A percentile compares a stretch with the other conserved stretches of the same genome.
Evolutionary conservation across 2,329 filamentous ascomycete genomes (phyloP).

Genomic region (Ophiostoma populinum): DNA sequence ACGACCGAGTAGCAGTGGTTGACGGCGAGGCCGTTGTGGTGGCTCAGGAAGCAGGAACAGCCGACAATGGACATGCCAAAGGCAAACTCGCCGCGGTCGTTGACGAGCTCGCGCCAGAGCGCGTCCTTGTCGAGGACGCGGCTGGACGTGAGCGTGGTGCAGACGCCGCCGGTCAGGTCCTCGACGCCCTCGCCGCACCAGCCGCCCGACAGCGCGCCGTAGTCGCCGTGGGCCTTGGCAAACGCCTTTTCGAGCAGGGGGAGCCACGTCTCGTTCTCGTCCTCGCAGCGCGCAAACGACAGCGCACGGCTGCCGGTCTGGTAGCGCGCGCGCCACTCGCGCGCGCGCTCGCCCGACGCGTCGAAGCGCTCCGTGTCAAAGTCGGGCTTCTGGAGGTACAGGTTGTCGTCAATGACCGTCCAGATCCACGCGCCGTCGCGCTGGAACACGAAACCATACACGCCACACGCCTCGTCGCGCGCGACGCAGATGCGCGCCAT

Average conservation of each 20-base stretch:
- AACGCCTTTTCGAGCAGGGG: constrained; percentile 60
- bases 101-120: constrained; percentile 49
- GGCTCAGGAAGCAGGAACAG: neutral
- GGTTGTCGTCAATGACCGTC: constrained; percentile 55
- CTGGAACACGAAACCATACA: constrained; percentile 12
- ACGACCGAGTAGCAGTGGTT: constrained; percentile 35
- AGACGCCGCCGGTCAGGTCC: constrained; percentile 37
- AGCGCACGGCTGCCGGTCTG: constrained; percentile 53
- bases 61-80: constrained; percentile 27
- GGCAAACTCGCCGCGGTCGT: constrained; percentile 46
- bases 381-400: constrained; percentile 42
- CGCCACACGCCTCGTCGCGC: constrained; percentile 39
- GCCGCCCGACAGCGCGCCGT: constrained; percentile 47
- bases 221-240: constrained; percentile 62
- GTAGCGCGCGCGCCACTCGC: constrained; percentile 41
- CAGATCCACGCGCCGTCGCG: constrained; percentile 51
- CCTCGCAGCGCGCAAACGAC: constrained; percentile 52
- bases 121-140: constrained; percentile 48
- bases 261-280: constrained; percentile 58
- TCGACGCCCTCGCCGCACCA: constrained; percentile 37
- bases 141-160: constrained; percentile 34
- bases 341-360: constrained; percentile 31
- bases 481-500: constrained; percentile 52
- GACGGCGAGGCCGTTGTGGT: constrained; percentile 14
- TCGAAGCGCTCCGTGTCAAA: constrained; percentile 20